phyloP scores from a whole-genome alignment of 2,329 filamentous ascomycete species.

The Gaeumannomyces tritici region DNA sequence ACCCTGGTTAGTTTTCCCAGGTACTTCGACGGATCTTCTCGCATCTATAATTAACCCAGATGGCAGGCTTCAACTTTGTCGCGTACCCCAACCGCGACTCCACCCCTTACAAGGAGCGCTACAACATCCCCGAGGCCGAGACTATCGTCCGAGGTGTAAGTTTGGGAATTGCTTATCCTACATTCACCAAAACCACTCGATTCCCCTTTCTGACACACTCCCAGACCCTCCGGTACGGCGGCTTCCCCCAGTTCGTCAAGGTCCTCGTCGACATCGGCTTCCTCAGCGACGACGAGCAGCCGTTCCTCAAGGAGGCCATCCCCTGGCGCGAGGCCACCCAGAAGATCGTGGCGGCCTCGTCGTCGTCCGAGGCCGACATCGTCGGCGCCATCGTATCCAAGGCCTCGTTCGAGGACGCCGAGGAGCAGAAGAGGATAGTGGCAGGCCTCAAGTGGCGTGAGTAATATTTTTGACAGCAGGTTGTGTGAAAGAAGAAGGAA shows the following conservation, averaged over 20 bases:
- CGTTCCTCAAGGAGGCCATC: constrained; percentile 56
- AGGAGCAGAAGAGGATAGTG: constrained; percentile 61
- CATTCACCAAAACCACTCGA: neutral
- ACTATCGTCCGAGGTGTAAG: constrained; percentile 61
- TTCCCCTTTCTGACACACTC: constrained; percentile 4
- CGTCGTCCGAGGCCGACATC: constrained; percentile 59
- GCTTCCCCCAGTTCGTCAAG: constrained; percentile 86
- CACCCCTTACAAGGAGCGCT: constrained; percentile 77
- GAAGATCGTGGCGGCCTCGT: constrained; percentile 62
- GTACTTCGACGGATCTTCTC: too few relatives aligned
- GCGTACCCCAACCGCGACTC: constrained; percentile 92
- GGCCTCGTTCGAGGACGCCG: constrained; percentile 58
- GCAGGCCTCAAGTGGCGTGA: constrained; percentile 54
- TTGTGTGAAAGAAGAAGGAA: too few relatives aligned
- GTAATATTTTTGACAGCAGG: neutral
- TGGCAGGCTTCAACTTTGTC: constrained; percentile 64
- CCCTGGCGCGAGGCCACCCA: constrained; percentile 80
- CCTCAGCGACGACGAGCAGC: constrained; percentile 60
- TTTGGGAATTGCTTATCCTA: neutral
- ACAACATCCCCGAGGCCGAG: constrained; percentile 84
- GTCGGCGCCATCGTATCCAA: constrained; percentile 65
- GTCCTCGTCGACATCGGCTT: constrained; percentile 85
- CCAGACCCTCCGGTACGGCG: constrained; percentile 72
- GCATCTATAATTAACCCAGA: too few relatives aligned
- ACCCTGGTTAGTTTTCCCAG: constrained; percentile 39